phyloP scores from a whole-genome alignment of 495 filamentous ascomycete genomes.

The Cryomyces antarcticus region DNA sequence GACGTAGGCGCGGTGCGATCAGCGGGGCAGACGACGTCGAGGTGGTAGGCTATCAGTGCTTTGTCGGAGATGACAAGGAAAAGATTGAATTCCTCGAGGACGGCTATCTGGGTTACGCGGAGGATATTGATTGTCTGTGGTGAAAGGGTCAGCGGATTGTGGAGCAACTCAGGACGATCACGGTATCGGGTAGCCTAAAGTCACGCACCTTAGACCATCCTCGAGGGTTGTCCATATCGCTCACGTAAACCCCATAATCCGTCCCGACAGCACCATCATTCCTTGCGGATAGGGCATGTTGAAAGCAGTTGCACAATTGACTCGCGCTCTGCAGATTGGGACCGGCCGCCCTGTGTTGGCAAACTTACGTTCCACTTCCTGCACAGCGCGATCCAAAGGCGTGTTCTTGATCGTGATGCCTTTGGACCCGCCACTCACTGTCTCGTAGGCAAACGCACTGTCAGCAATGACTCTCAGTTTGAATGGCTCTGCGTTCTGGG shows the following conservation, averaged over 20 bases:
- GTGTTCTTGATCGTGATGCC: slow-evolving; percentile 61
- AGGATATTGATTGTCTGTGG: slow-evolving; percentile 45
- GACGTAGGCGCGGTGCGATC: slow-evolving; percentile 33
- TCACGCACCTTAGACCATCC: slow-evolving; percentile 63
- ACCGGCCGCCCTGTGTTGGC: slow-evolving; percentile 41
- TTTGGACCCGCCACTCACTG: slow-evolving; percentile 29
- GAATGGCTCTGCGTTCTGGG: slow-evolving; percentile 94
- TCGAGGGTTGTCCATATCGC: slow-evolving; percentile 65
- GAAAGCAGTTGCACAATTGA: slow-evolving; percentile 89
- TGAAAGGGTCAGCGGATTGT: slow-evolving; percentile 9
- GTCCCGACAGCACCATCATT: slow-evolving; percentile 93
- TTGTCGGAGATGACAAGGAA: slow-evolving; percentile 82
- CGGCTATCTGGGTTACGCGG: slow-evolving; percentile 78
- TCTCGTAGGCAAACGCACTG: slow-evolving; percentile 69
- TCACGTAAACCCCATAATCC: slow-evolving; percentile 79
- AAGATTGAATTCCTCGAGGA: slow-evolving; percentile 86
- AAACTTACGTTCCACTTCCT: slow-evolving; percentile 64
- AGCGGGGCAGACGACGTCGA: slow-evolving; percentile 67
- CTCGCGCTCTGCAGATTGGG: slow-evolving; percentile 59
- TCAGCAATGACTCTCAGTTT: slow-evolving; percentile 80
- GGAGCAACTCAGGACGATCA: neutral
- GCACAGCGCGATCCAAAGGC: slow-evolving; percentile 75
- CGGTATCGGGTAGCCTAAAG: neutral
- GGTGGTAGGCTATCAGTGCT: slow-evolving; percentile 78
- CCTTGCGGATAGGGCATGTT: slow-evolving; percentile 54